phyloP scores from a whole-genome alignment of 352 stramenopile genomes.

The Globisporangium megalacanthum region DNA sequence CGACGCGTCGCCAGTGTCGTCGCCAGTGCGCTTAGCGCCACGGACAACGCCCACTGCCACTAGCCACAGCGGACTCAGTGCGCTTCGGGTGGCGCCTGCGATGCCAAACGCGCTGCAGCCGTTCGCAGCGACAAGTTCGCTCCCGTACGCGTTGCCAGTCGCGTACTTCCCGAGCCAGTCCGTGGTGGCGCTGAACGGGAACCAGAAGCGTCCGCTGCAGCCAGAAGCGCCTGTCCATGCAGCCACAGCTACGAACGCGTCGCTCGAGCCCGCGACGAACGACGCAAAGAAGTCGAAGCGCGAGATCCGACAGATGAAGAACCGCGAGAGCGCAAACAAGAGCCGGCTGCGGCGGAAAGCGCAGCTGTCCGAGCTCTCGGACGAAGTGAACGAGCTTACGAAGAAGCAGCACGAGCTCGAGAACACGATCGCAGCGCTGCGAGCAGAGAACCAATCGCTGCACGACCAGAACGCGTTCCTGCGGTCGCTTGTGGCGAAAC shows the following conservation, averaged over 20 bases:
- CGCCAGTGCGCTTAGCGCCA: conserved; percentile 10
- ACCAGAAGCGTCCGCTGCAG: conserved; percentile 49
- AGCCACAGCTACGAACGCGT: conserved; percentile 2
- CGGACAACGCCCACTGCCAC: conserved; percentile 1
- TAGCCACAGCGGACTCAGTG: background rate
- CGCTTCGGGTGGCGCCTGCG: background rate
- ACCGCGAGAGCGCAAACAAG: conserved; percentile 82
- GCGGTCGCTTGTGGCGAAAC: conserved; percentile 55
- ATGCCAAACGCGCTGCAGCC: conserved; percentile 1
- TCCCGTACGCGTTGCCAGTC: conserved; percentile 61
- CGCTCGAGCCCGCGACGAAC: background rate
- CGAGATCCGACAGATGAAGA: conserved; percentile 85
- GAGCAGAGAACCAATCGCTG: conserved; percentile 76
- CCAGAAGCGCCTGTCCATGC: conserved; percentile 35
- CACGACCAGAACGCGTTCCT: conserved; percentile 75
- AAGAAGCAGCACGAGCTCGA: conserved; percentile 67
- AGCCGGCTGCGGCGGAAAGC: conserved; percentile 68
- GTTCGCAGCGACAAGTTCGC: conserved; percentile 14
- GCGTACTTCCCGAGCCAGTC: conserved; percentile 41
- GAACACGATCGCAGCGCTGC: conserved; percentile 58
- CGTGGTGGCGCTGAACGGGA: conserved; percentile 23
- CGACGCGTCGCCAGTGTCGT: conserved; percentile 18
- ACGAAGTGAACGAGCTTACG: conserved; percentile 56
- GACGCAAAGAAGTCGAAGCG: conserved; percentile 63
- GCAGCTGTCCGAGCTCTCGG: conserved; percentile 51